phyloP scores from a whole-genome alignment of 1,139 yeast genomes.

The Saccharomycopsis hybrid region DNA sequence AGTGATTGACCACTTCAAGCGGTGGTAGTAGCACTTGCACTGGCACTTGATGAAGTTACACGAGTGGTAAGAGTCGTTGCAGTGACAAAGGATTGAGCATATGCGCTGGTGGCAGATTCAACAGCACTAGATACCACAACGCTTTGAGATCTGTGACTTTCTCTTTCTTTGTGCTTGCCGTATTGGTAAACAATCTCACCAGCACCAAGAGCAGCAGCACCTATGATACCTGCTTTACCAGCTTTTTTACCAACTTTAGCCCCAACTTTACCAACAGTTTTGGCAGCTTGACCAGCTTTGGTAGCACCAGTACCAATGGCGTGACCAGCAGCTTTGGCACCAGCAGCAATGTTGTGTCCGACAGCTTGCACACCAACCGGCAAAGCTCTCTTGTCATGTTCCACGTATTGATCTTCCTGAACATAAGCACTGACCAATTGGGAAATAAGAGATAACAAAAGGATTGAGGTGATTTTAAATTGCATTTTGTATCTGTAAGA shows the following conservation, averaged over 20 bases:
- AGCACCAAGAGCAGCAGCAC: slow-evolving; percentile 5
- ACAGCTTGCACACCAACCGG: too few species aligned
- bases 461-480: too few species aligned
- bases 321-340: neutral
- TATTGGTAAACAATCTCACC: neutral
- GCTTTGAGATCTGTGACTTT: neutral
- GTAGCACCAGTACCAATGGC: neutral
- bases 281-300: neutral
- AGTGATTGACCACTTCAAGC: too few species aligned
- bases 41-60: too few species aligned
- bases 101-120: slow-evolving; percentile 2
- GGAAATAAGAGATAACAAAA: too few species aligned
- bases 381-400: too few species aligned
- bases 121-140: neutral
- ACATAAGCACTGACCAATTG: too few species aligned
- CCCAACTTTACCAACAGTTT: neutral
- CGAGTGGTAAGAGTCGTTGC: too few species aligned
- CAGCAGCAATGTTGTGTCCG: neutral
- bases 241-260: neutral
- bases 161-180: slow-evolving; percentile 1
- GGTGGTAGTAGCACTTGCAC: too few species aligned
- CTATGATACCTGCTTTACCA: slow-evolving; percentile 5
- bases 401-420: too few species aligned
- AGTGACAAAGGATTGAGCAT: neutral
- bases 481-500: too few species aligned